Percentiles rank a stretch among this genome's conserved stretches.
These are phyloP conservation scores for Hypocreales sp. DNA, from an alignment of 2,329 filamentous ascomycete genomes.

Conservation along the genomic window DNA sequence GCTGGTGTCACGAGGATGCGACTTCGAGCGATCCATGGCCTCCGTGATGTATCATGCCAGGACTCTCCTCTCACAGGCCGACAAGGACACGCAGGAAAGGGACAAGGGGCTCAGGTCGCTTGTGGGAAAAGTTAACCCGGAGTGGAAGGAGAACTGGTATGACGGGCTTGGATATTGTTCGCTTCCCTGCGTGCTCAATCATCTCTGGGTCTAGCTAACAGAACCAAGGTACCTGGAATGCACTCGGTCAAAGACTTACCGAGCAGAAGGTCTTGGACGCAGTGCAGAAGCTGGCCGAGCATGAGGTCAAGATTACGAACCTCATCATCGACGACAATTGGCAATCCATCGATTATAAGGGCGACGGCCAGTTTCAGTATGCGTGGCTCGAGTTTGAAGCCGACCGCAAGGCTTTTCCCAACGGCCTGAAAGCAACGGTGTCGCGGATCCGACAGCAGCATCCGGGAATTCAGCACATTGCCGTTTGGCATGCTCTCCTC, in stretches of 20 bases:
- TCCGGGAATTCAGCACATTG: slow-evolving; percentile 64
- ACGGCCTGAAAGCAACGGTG: slow-evolving; percentile 59
- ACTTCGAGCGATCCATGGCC: slow-evolving; percentile 61
- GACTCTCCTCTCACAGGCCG: slow-evolving; percentile 25
- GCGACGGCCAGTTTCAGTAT: slow-evolving; percentile 36
- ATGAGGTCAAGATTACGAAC: slow-evolving; percentile 64
- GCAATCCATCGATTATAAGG: slow-evolving; percentile 53
- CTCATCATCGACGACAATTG: slow-evolving; percentile 97
- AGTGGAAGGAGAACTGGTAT: slow-evolving; percentile 80
- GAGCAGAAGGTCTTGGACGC: slow-evolving; percentile 67
- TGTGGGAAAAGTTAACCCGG: slow-evolving; percentile 31
- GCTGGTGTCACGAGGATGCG: slow-evolving; percentile 54
- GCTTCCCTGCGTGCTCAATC: slow-evolving; percentile 7
- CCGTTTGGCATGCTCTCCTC: slow-evolving; percentile 84
- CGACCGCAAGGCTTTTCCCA: slow-evolving; percentile 61
- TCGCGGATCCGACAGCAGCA: slow-evolving; percentile 52
- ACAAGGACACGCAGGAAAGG: slow-evolving; percentile 24
- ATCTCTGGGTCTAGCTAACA: slow-evolving; percentile 5
- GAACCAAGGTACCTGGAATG: slow-evolving; percentile 69
- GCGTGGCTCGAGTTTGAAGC: slow-evolving; percentile 81
- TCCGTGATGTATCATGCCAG: slow-evolving; percentile 83
- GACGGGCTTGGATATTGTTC: slow-evolving; percentile 82
- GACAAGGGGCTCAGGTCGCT: slow-evolving; percentile 29
- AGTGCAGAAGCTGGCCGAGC: slow-evolving; percentile 51
- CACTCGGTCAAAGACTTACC: slow-evolving; percentile 67